Conservation (phyloP, 2,329 filamentous ascomycete genomes). For the Endoconidiophora laricicola region DNA sequence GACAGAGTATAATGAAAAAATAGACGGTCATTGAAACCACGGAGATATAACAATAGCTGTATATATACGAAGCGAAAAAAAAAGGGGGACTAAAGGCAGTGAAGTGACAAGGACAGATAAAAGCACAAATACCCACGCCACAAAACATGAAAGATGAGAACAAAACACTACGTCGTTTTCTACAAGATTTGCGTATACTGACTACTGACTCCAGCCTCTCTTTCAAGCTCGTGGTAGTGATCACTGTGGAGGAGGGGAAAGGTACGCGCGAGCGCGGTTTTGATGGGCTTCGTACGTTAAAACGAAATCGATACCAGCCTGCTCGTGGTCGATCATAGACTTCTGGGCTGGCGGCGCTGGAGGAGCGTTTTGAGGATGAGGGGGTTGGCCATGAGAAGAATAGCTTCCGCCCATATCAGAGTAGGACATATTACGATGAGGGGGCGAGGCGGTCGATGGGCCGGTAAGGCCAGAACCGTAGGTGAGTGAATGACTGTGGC, state of each 20-base stretch:
- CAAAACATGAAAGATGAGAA: not conserved
- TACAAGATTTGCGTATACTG: not conserved
- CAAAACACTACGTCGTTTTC: not conserved
- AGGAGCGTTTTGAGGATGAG: slow-evolving; percentile 18
- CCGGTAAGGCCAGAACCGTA: slow-evolving; percentile 28
- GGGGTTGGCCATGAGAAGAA: slow-evolving; percentile 20
- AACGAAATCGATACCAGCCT: slow-evolving; percentile 78
- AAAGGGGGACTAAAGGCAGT: not conserved
- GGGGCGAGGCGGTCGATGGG: slow-evolving; percentile 24
- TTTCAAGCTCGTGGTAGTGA: not conserved
- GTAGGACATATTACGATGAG: slow-evolving; percentile 16
- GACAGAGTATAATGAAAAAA: too few species aligned
- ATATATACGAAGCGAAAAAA: not conserved
- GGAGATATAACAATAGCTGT: not conserved
- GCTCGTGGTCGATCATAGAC: slow-evolving; percentile 49
- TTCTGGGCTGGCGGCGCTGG: not conserved
- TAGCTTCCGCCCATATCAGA: slow-evolving; percentile 8
- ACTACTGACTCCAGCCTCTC: too few species aligned
- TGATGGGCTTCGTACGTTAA: slow-evolving; percentile 62
- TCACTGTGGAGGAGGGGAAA: slow-evolving; percentile 41
- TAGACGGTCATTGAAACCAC: too few species aligned
- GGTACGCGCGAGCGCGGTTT: slow-evolving; percentile 35
- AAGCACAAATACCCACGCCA: too few species aligned
- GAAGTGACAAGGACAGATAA: not conserved
- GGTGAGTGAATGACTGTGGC: slow-evolving; percentile 40